Evolutionary conservation across 441 rosid species (phyloP).

Genomic region (Biscutella laevigata): DNA sequence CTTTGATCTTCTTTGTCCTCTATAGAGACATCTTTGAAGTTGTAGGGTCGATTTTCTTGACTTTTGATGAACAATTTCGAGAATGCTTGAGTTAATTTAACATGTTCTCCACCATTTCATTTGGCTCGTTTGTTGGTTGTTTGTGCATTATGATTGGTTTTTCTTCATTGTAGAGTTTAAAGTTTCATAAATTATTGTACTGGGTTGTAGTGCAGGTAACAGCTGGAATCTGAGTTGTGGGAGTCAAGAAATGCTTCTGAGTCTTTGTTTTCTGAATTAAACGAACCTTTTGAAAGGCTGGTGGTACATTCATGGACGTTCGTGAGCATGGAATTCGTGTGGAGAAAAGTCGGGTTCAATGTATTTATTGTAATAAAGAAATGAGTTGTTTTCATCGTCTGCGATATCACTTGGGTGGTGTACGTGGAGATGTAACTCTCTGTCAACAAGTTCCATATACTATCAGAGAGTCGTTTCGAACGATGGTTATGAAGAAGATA

Average conservation of each 20-base stretch:
- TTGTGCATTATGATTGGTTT: neutral
- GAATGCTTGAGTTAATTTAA: neutral
- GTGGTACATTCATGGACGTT: conserved; percentile 21
- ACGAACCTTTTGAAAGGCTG: conserved; percentile 27
- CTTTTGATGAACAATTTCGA: neutral
- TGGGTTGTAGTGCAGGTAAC: neutral
- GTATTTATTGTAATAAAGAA: conserved; percentile 46
- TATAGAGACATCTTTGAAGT: too few relatives aligned
- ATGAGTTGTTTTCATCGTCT: conserved; percentile 26
- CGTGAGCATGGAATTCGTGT: conserved; percentile 32
- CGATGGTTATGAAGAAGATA: neutral
- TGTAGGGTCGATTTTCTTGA: neutral
- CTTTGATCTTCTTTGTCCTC: neutral
- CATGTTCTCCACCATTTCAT: neutral
- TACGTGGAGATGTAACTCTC: conserved; percentile 28
- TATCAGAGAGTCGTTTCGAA: conserved; percentile 29
- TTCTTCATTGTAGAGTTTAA: neutral
- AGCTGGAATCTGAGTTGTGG: neutral
- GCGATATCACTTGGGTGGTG: conserved; percentile 43
- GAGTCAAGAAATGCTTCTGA: neutral
- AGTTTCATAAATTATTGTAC: neutral
- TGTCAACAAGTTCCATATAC: conserved; percentile 36
- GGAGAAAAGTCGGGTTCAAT: conserved; percentile 27
- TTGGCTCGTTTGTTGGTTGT: neutral
- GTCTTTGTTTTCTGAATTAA: neutral